phyloP scores from a whole-genome alignment of 192 early-diverging fungal genomes.

The Phycomyces nitens region DNA sequence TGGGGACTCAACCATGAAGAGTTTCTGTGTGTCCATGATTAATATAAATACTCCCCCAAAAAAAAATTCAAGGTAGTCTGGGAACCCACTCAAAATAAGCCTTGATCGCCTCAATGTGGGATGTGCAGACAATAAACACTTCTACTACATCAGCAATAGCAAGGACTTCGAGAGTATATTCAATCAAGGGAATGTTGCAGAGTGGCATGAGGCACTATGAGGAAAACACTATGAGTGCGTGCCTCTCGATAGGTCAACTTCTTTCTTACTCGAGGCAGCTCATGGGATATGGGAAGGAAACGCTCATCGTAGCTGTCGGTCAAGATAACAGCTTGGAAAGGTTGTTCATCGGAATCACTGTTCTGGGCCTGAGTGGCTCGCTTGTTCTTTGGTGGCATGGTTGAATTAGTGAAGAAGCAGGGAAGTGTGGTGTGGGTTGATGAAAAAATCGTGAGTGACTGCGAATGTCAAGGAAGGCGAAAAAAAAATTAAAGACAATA shows the following conservation, averaged over 20 bases:
- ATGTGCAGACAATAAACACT: constrained; percentile 80
- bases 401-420: neutral
- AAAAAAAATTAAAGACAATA: too few relatives aligned
- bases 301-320: constrained; percentile 87
- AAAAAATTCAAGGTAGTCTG: neutral
- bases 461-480: neutral
- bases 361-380: constrained; percentile 10
- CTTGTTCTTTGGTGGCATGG: constrained; percentile 32
- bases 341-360: constrained; percentile 56
- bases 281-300: constrained; percentile 83
- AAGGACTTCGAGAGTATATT: constrained; percentile 93
- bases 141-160: constrained; percentile 84
- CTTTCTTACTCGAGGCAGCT: constrained; percentile 68
- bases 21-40: constrained; percentile 28
- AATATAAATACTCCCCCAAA: neutral
- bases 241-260: neutral
- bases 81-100: constrained; percentile 72
- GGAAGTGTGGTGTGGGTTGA: neutral
- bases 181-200: constrained; percentile 93
- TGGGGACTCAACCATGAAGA: constrained; percentile 73
- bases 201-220: constrained; percentile 84
- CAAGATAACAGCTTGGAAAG: constrained; percentile 86
- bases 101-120: constrained; percentile 80
- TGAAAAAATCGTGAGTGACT: neutral
- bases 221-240: constrained; percentile 3